A percentile compares a stretch with the other conserved stretches of the same genome.
Conservation (phyloP, 192 early-diverging fungal species). For the Bifiguratus adelaidae region DNA sequence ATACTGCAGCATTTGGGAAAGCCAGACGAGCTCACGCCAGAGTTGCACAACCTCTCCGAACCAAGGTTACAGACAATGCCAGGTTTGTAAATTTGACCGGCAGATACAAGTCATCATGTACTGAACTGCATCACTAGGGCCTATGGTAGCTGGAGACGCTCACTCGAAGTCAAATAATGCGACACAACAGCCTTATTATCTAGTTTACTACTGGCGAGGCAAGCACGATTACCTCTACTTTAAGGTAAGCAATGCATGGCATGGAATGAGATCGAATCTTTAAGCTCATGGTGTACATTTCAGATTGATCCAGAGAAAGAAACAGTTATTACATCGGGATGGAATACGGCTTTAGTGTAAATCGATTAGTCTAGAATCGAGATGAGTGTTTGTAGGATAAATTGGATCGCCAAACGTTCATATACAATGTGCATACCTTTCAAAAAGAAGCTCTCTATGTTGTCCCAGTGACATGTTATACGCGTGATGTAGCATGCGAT, state of each 20-base stretch:
- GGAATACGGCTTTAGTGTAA: not conserved
- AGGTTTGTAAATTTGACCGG: constrained; percentile 13
- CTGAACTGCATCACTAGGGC: not conserved
- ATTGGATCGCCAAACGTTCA: too few relatives aligned
- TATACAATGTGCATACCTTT: too few relatives aligned
- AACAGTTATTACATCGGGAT: constrained; percentile 18
- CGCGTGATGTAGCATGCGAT: too few relatives aligned
- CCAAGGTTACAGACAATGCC: too few relatives aligned
- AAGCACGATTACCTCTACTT: constrained; percentile 29
- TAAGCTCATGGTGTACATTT: not conserved
- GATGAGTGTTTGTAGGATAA: too few relatives aligned
- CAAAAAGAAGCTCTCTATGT: too few relatives aligned
- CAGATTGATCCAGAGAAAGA: constrained; percentile 32
- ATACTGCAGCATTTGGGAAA: constrained; percentile 28
- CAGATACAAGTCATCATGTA: too few relatives aligned
- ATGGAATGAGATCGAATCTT: not conserved
- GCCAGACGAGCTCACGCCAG: constrained; percentile 33
- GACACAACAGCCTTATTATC: constrained; percentile 10
- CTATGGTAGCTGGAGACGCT: not conserved
- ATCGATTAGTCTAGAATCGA: too few relatives aligned
- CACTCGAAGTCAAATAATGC: too few relatives aligned
- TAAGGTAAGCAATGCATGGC: constrained; percentile 7
- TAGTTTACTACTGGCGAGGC: constrained; percentile 10
- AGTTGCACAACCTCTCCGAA: not conserved
- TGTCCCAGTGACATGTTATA: too few relatives aligned